Evolutionary conservation across 345 rosid species (phyloP).

Genomic region (Bruguiera sexangula): DNA sequence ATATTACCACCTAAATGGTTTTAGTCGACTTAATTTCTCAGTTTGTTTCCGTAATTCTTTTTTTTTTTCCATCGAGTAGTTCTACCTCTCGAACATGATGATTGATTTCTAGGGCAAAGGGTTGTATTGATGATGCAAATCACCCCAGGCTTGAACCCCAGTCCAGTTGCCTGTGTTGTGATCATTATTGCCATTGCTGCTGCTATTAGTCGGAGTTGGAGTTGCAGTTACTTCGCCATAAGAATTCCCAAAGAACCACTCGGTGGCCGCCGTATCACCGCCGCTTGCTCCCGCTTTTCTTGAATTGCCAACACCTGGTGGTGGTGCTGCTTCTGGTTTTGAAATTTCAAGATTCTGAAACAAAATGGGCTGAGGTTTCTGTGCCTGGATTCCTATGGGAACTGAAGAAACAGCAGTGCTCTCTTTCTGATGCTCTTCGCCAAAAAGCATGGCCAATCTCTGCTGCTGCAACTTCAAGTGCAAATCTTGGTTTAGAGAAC

Average conservation of each 20-base stretch:
- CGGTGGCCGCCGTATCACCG: constrained; percentile 38
- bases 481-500: constrained; percentile 86
- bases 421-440: constrained; percentile 39
- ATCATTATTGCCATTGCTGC: constrained; percentile 30
- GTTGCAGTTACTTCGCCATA: constrained; percentile 39
- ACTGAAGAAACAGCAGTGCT: constrained; percentile 23
- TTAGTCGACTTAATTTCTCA: constrained; percentile 9
- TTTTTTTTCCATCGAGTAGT: not conserved
- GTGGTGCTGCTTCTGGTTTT: constrained; percentile 21
- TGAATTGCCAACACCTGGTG: constrained; percentile 22
- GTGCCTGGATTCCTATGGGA: constrained; percentile 32
- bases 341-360: constrained; percentile 60
- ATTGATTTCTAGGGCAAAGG: constrained; percentile 39
- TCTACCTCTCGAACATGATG: constrained; percentile 23
- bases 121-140: constrained; percentile 33
- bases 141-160: constrained; percentile 44
- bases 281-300: constrained; percentile 32
- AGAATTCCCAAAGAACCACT: constrained; percentile 70
- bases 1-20: constrained; percentile 25
- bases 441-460: constrained; percentile 61
- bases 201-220: constrained; percentile 34
- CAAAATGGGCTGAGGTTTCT: constrained; percentile 55
- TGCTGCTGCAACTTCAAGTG: constrained; percentile 96
- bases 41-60: not conserved
- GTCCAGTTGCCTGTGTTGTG: constrained; percentile 30